Base-by-base conservation (phyloP, 768 basidiomycete species). In the Infundibulicybe gibba region DNA sequence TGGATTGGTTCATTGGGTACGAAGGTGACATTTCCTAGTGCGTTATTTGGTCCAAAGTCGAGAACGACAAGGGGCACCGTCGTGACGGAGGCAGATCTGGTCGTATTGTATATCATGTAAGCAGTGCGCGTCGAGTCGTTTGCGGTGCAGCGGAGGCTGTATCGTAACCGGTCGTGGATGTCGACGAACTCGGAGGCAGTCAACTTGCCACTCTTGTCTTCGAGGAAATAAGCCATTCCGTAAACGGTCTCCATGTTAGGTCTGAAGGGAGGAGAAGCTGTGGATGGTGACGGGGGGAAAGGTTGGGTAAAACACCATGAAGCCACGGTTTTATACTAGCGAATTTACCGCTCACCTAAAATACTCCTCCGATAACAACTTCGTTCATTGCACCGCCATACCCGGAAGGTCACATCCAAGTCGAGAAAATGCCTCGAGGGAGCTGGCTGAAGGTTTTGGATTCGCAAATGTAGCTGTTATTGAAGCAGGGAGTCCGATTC, bases 151-250 rank as follows among this genome's bases (percentile, higher is more conserved):
- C 74, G 71, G 46, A 81, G 65, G 43, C 58, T 61, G 50, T 83
- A 64, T 25, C 66, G 66, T 57, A 83, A 70, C 15, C 85, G 81
- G 41, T 79, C 79, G 60, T 86, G 69, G 52, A 85, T 67, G 62
- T 87, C 86, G 41, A 74, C 58, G 56, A 81, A 87, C 15, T 81
- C 75, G 3, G 81, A 76, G 32, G 75, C 79, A 11, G 67, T 64
- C 32, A 81, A 61, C 32, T 56, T 62, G 3, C 83, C 83, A 5
- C 75, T 76, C 46, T 67, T 76, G 65, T 87, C 85, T 57, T 84
- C 80, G 47, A 88, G 77, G 54, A 85, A 75, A 61, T 67, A 77
- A 33, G 82, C 79, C 55, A 84, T 66, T 47, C 77, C 79, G 49
- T 77, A 81, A 46, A 66, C 69, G 12, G 74, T 70, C 65, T 69